Base-by-base conservation (phyloP, 352 stramenopile species). In the Phytophthora crassamura region DNA sequence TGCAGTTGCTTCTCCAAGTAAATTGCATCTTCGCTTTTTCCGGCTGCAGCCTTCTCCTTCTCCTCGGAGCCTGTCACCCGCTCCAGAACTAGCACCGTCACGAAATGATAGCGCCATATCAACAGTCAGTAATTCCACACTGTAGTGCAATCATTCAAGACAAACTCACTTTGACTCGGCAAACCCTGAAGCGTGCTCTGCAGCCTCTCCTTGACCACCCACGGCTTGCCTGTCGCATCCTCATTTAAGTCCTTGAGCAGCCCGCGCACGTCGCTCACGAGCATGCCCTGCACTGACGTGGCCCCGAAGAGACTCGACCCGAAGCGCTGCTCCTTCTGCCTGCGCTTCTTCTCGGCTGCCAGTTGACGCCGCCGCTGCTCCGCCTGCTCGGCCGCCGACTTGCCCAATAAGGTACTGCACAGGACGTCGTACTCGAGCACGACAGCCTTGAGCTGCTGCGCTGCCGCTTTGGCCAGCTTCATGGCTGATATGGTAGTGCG, bases 391-490 rank as follows among this genome's bases (percentile, higher is more conserved):
- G 60, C 56, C 3, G 57, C 57, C n/a, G 70, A 81, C 14, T 69
- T 72, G 1, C 82, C 84, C 47, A 92, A 58, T 40, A 90, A 69
- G 39, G 84, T 89, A 67, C 80, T 82, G 69, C 82, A 93, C 39
- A 93, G 65, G 53, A 88, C 84, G 49, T 93, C 84, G 58, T 91
- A 93, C 72, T 90, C 84, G 69, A 93, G 59, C 46, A 93, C 67
- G 20, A 93, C 78, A 55, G 67, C 84, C 67, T 91, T 93, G 69
- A 93, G 75, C 68, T 89, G 76, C 71, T 88, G 84, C 45, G 72
- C 48, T 20, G 84, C 81, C 0, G 84, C 81, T 57, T 82, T 82
- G n/a, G 84, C 84, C 36, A 92, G 74, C 71, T 90, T 92, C 77
- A 78, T 89, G 52, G 3, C 34, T 32, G 20, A 15, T 53, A 30